These are phyloP conservation scores for Pythium sp. DNA, from an alignment of 352 stramenopile species.

Conservation along the genomic window DNA sequence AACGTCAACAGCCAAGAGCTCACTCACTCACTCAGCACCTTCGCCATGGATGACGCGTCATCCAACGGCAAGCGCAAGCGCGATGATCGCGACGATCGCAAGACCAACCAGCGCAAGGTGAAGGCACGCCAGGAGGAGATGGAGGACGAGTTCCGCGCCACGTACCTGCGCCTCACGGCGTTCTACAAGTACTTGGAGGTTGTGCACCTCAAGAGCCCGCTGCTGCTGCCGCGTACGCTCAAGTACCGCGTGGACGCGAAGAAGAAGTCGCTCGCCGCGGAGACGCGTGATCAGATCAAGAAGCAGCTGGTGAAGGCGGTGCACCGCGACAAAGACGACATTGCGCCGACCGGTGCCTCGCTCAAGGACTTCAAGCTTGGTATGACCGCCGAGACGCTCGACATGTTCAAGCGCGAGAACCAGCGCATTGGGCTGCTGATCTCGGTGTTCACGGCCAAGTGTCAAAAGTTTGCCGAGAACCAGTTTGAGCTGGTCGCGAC, in stretches of 20 bases:
- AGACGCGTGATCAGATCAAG: background rate
- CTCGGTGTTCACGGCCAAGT: slow-evolving; percentile 46
- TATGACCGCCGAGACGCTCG: slow-evolving; percentile 64
- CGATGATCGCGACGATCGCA: slow-evolving; percentile 47
- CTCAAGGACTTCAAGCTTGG: slow-evolving; percentile 63
- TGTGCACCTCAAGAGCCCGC: slow-evolving; percentile 60
- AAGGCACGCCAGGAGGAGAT: slow-evolving; percentile 68
- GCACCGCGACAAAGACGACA: slow-evolving; percentile 15
- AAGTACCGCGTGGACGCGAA: slow-evolving; percentile 58
- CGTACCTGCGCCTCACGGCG: slow-evolving; percentile 70
- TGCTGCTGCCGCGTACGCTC: slow-evolving; percentile 77
- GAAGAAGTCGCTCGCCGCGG: slow-evolving; percentile 10
- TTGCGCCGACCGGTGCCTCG: slow-evolving; percentile 26
- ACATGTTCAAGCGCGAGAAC: slow-evolving; percentile 56
- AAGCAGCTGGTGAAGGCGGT: background rate
- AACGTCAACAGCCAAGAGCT: background rate
- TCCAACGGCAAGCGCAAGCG: slow-evolving; percentile 61
- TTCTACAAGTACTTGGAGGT: slow-evolving; percentile 85
- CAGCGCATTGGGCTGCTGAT: slow-evolving; percentile 51
- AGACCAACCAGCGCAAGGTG: slow-evolving; percentile 36
- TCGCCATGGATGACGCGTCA: slow-evolving; percentile 20
- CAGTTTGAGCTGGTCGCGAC: slow-evolving; percentile 52
- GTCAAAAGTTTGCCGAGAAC: slow-evolving; percentile 51
- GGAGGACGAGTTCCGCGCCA: slow-evolving; percentile 77
- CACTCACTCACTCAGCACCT: background rate